These are phyloP conservation scores for Malus sieversii DNA, from an alignment of 306 rosid genomes.

Conservation along the genomic window DNA sequence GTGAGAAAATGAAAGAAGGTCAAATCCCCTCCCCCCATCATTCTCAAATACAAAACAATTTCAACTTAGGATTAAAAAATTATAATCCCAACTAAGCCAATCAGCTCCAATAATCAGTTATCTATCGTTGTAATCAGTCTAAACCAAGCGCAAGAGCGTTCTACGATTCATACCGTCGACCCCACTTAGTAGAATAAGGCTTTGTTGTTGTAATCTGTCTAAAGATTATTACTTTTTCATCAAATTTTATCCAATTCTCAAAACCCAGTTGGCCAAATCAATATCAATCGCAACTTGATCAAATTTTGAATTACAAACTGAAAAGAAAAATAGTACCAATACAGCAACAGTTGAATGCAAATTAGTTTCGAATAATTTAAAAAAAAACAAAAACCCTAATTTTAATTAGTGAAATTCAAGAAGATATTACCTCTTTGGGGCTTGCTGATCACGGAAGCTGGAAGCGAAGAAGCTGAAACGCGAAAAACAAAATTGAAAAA, in stretches of 20 bases:
- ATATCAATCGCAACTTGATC: not conserved
- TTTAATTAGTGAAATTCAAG: not conserved
- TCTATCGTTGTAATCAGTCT: not conserved
- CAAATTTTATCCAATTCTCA: not conserved
- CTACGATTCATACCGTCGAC: too few species aligned
- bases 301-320: not conserved
- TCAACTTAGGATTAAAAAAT: not conserved
- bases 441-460: constrained; percentile 1
- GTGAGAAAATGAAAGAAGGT: not conserved
- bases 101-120: not conserved
- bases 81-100: not conserved
- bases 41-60: not conserved
- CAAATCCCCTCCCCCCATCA: not conserved
- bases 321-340: too few species aligned
- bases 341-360: not conserved
- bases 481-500: not conserved
- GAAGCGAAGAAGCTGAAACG: not conserved
- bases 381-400: not conserved
- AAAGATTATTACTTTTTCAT: not conserved
- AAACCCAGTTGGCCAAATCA: not conserved
- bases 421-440: not conserved
- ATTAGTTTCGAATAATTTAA: not conserved
- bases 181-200: too few species aligned
- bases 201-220: not conserved
- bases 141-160: accelerated